Percentiles rank a stretch among this genome's conserved stretches.
These are phyloP conservation scores for Aspergillus kassunensis DNA, from an alignment of 495 filamentous ascomycete species.

Conservation along the genomic window DNA sequence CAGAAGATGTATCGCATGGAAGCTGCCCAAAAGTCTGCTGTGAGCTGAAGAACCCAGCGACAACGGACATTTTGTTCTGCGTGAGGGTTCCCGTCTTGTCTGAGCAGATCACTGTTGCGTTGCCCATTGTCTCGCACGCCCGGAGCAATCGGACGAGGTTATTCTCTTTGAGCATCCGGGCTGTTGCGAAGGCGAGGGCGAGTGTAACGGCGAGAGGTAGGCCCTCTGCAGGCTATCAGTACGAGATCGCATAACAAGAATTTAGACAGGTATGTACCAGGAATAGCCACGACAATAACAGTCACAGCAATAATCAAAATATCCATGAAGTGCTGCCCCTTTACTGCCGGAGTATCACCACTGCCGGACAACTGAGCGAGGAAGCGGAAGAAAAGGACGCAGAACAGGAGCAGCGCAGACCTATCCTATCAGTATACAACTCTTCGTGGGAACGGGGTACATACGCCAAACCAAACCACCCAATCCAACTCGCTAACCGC, in stretches of 20 bases:
- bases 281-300: slow-evolving; percentile 68
- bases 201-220: slow-evolving; percentile 64
- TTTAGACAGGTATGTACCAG: slow-evolving; percentile 14
- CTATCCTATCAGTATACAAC: not conserved
- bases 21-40: slow-evolving; percentile 27
- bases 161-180: slow-evolving; percentile 65
- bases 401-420: not conserved
- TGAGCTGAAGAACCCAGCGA: slow-evolving; percentile 57
- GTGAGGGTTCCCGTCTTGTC: slow-evolving; percentile 70
- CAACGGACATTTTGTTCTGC: slow-evolving; percentile 69
- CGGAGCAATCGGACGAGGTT: slow-evolving; percentile 63
- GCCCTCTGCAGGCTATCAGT: slow-evolving; percentile 40
- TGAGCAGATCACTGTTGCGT: slow-evolving; percentile 65
- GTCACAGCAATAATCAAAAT: slow-evolving; percentile 67
- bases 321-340: slow-evolving; percentile 68
- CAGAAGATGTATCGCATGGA: slow-evolving; percentile 22
- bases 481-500: slow-evolving; percentile 61
- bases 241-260: not conserved
- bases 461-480: slow-evolving; percentile 40
- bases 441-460: not conserved
- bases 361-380: not conserved
- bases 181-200: slow-evolving; percentile 65
- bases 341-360: slow-evolving; percentile 49
- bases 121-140: slow-evolving; percentile 73
- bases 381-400: slow-evolving; percentile 4